Base-by-base conservation (phyloP, 345 rosid genomes). In the Streptanthus diversifolius region DNA sequence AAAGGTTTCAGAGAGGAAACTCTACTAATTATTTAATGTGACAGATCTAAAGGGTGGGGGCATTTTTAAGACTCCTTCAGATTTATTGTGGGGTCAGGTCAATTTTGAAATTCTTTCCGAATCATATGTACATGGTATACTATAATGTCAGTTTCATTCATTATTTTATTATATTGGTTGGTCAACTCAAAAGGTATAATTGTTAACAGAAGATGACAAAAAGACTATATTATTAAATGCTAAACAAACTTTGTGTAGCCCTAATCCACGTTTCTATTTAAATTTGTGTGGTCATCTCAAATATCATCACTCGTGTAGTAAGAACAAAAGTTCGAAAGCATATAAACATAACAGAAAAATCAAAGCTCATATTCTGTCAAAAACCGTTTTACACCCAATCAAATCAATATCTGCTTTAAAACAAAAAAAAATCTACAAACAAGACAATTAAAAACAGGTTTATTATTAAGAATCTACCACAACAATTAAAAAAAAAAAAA, bases 381-480 rank as follows among this genome's bases (percentile, higher is more conserved):
- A 53, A 59, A 6, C 13, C 27, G 47, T 57, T 56, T 58, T 48
- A 59, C 47, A 59, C 43, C 9, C 11, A 36, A 35, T 43, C 21
- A 33, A 62, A 52, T 5, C 24, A 14, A 66, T 21, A 65, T 4
- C 12, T 14, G 10, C 51, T 14, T 19, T 1, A 21, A 49, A 4
- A 45, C 19, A 18, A 5, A 21, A 49, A 10, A 45, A 47, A 18
- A 19, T 8, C 68, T 29, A 22, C 35, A 63, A 62, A 45, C 43
- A 12, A 72, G 14, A 49, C 11, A 41, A 29, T 14, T 25, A 27
- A 39, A 13, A 40, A 52, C 9, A 22, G 3, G 68, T 19, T 14
- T 19, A 41, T 39, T 51, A 73, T 64, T 64, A 73, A 44, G 25
- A 30, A 7, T 62, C 44, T 62, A 54, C 29, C 15, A 10, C 52